Conservation (phyloP, 345 rosid species). For the Abelmoschus esculentus region DNA sequence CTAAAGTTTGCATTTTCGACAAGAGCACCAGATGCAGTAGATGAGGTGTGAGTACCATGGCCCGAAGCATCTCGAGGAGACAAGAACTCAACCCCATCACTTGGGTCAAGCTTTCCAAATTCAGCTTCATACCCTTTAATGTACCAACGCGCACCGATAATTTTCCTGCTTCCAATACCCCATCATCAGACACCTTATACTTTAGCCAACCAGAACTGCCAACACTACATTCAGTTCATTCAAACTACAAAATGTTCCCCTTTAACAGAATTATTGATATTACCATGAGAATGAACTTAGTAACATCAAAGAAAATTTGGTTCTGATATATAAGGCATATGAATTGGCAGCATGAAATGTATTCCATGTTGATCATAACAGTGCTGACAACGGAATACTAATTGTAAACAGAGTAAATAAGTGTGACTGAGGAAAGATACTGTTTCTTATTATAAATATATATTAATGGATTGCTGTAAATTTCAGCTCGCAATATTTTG, state of each 20-base stretch:
- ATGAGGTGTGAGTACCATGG: constrained; percentile 63
- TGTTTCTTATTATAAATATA: not conserved
- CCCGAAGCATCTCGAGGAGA: constrained; percentile 55
- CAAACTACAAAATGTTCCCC: not conserved
- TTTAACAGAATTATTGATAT: not conserved
- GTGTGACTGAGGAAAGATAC: too few relatives aligned
- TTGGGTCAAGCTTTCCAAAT: constrained; percentile 20
- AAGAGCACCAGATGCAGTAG: constrained; percentile 39
- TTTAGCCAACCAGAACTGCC: not conserved
- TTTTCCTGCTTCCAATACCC: constrained; percentile 26
- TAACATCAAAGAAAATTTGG: too few relatives aligned
- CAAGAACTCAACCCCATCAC: constrained; percentile 30
- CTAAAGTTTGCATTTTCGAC: constrained; percentile 32
- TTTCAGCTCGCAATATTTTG: not conserved
- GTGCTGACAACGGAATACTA: not conserved
- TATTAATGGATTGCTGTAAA: not conserved
- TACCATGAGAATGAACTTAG: not conserved
- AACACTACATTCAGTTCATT: not conserved
- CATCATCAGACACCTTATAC: not conserved
- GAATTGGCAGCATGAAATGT: not conserved
- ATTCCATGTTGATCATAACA: not conserved
- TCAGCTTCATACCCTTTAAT: constrained; percentile 42
- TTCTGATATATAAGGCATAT: too few relatives aligned
- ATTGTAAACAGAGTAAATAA: not conserved
- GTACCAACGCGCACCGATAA: constrained; percentile 43